Evolutionary conservation across 139 green algal genomes (phyloP).

Genomic region (Chlorella vulgaris): DNA sequence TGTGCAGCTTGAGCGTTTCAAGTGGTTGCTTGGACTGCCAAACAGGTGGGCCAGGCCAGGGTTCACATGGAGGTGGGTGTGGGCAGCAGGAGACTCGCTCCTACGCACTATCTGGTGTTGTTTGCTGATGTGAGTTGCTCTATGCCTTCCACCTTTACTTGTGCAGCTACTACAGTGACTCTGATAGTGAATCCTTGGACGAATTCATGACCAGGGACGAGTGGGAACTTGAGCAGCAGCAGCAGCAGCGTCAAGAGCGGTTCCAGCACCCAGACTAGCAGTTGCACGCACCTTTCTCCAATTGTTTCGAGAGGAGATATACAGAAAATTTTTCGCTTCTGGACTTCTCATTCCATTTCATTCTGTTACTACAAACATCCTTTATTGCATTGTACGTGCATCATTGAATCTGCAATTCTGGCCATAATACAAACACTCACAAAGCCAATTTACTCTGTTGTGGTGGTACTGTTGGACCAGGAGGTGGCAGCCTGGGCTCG

Average conservation of each 20-base stretch:
- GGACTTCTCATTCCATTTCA: not conserved
- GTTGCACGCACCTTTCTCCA: too few species aligned
- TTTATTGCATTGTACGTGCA: not conserved
- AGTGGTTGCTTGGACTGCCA: slow-evolving; percentile 77
- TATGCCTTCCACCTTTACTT: too few species aligned
- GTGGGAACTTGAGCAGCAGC: not conserved
- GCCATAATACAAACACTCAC: too few species aligned
- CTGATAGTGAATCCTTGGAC: not conserved
- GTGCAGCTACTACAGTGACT: slow-evolving; percentile 26
- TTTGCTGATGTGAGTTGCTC: not conserved
- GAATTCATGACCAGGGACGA: not conserved
- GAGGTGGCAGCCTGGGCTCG: too few species aligned
- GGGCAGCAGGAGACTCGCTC: too few species aligned
- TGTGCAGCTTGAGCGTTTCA: slow-evolving; percentile 64
- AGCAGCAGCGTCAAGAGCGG: not conserved
- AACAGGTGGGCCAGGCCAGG: slow-evolving; percentile 63
- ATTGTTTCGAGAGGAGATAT: too few species aligned
- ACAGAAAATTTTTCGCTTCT: too few species aligned
- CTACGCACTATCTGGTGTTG: too few species aligned
- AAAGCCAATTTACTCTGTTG: too few species aligned
- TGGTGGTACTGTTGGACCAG: too few species aligned
- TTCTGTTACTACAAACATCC: not conserved
- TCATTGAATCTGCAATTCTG: too few species aligned
- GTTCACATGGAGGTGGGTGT: not conserved
- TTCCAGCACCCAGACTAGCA: too few species aligned